phyloP scores from a whole-genome alignment of 2,329 filamentous ascomycete species.

The Pseudogymnoascus verrucosus region DNA sequence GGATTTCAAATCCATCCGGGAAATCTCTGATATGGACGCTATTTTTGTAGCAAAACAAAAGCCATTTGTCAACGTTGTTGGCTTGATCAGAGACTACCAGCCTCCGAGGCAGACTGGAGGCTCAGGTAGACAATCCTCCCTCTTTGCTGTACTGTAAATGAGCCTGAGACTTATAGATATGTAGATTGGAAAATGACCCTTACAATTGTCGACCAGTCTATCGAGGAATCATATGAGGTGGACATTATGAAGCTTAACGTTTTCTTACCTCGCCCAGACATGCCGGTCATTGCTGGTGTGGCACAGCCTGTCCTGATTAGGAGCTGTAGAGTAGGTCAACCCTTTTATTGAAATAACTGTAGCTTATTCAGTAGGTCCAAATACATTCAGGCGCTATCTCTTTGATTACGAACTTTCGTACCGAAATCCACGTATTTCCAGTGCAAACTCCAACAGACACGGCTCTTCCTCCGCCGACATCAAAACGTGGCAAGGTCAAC shows the following conservation, averaged over 20 bases:
- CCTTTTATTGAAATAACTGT: conserved; percentile 12
- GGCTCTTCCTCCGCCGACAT: conserved; percentile 16
- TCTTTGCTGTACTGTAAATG: neutral
- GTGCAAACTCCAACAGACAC: conserved; percentile 30
- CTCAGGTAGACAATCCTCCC: conserved; percentile 36
- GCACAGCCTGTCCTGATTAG: conserved; percentile 61
- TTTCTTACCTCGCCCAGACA: conserved; percentile 46
- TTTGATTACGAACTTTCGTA: conserved; percentile 36
- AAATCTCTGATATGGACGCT: conserved; percentile 38
- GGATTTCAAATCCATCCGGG: conserved; percentile 36
- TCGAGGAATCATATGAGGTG: conserved; percentile 37
- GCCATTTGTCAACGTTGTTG: conserved; percentile 51
- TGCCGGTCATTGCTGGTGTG: conserved; percentile 38
- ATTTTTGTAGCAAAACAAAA: conserved; percentile 24
- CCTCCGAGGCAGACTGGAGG: conserved; percentile 43
- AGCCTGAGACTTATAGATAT: neutral
- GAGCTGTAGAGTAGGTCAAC: conserved; percentile 41
- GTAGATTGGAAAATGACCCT: conserved; percentile 55
- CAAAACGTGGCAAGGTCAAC: neutral
- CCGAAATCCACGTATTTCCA: conserved; percentile 39
- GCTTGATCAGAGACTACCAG: conserved; percentile 60
- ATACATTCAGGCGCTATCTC: conserved; percentile 29
- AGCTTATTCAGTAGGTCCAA: conserved; percentile 34
- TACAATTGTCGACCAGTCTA: conserved; percentile 51
- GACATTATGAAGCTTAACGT: conserved; percentile 42